These are phyloP conservation scores for Phytopythium aichiense DNA, from an alignment of 352 stramenopile genomes.

Conservation along the genomic window DNA sequence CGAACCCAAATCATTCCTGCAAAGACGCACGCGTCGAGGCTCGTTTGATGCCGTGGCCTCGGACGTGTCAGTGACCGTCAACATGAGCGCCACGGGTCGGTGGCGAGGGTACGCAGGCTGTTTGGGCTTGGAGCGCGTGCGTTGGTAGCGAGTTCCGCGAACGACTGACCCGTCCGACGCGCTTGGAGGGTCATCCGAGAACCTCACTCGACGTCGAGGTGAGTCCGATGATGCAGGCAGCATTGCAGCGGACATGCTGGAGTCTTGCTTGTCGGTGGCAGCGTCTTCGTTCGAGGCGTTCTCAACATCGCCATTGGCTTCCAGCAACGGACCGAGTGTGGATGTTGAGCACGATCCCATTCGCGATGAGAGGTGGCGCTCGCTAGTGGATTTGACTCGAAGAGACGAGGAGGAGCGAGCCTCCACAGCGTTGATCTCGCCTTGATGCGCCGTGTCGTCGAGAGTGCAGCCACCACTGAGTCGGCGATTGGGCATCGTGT, in stretches of 20 bases:
- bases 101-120: slow-evolving; percentile 4
- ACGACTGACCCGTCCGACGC: slow-evolving; percentile 29
- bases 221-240: background rate
- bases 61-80: slow-evolving; percentile 7
- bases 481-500: background rate
- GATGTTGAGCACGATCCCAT: background rate
- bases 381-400: background rate
- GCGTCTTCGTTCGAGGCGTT: background rate
- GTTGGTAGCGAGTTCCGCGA: slow-evolving; percentile 50
- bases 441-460: background rate
- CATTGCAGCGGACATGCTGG: background rate
- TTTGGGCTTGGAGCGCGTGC: slow-evolving; percentile 13
- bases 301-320: slow-evolving; percentile 9
- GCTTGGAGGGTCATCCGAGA: slow-evolving; percentile 17
- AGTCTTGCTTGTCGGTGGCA: background rate
- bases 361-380: background rate
- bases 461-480: background rate
- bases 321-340: background rate
- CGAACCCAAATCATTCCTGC: background rate
- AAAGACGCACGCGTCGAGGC: background rate
- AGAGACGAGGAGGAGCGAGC: background rate
- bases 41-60: background rate
- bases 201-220: slow-evolving; percentile 18
- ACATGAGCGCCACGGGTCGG: slow-evolving; percentile 5
- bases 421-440: background rate